A percentile compares a stretch with the other conserved stretches of the same genome.
Conservation (phyloP, 306 rosid genomes). For the Vigna hirtella region DNA sequence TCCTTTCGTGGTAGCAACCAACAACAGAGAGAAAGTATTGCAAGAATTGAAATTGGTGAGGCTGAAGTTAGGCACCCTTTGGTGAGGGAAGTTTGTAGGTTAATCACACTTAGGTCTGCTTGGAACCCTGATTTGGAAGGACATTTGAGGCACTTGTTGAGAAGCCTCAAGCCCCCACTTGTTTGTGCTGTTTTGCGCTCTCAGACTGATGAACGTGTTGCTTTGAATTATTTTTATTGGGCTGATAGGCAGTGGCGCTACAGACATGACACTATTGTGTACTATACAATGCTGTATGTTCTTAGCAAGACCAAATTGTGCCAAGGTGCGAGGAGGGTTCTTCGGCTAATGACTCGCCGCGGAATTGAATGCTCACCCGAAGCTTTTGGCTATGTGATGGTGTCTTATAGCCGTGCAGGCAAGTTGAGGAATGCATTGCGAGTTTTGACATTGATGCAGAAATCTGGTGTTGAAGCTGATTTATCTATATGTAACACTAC, state of each 20-base stretch:
- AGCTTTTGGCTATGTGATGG: slow-evolving; percentile 82
- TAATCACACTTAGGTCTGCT: slow-evolving; percentile 66
- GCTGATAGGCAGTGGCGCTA: slow-evolving; percentile 92
- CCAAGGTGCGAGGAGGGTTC: slow-evolving; percentile 81
- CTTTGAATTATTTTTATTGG: slow-evolving; percentile 85
- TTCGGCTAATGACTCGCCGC: slow-evolving; percentile 75
- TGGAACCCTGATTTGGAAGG: slow-evolving; percentile 80
- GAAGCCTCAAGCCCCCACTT: slow-evolving; percentile 82
- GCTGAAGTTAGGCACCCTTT: slow-evolving; percentile 72
- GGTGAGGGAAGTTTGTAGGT: slow-evolving; percentile 72
- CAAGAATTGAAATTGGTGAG: slow-evolving; percentile 63
- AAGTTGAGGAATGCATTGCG: slow-evolving; percentile 71
- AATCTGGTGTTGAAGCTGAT: slow-evolving; percentile 80
- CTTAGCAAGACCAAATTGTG: slow-evolving; percentile 88
- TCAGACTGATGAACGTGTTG: slow-evolving; percentile 75
- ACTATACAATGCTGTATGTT: slow-evolving; percentile 73
- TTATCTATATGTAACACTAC: slow-evolving; percentile 79
- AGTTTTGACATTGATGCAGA: slow-evolving; percentile 89
- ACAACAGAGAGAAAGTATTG: slow-evolving; percentile 37
- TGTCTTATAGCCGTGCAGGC: slow-evolving; percentile 82
- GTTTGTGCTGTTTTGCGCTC: slow-evolving; percentile 83
- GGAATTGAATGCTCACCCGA: slow-evolving; percentile 59
- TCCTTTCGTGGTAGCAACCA: slow-evolving; percentile 40
- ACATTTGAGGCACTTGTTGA: slow-evolving; percentile 65
- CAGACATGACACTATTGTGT: slow-evolving; percentile 62